These are phyloP conservation scores for Epicoccum sorghinum DNA, from an alignment of 2,329 filamentous ascomycete genomes.

Conservation along the genomic window DNA sequence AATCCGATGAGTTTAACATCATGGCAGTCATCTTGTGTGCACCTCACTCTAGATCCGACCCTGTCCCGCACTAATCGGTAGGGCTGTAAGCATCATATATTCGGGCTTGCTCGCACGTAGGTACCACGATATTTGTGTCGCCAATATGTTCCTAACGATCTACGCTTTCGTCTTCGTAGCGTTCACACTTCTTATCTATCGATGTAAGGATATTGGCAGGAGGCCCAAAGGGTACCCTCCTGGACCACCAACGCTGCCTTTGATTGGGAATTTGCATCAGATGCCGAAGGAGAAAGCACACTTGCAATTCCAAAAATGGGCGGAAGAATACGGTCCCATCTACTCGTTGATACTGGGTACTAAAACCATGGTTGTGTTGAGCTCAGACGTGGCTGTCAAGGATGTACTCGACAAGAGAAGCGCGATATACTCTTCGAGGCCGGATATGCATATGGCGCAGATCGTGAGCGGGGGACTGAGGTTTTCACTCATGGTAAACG, in stretches of 20 bases:
- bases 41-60: too few species aligned
- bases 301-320: constrained; percentile 60
- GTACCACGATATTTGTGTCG: too few species aligned
- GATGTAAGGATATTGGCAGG: constrained; percentile 21
- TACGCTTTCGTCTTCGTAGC: too few species aligned
- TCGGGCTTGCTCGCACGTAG: too few species aligned
- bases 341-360: constrained; percentile 60
- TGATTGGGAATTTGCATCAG: constrained; percentile 60
- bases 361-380: constrained; percentile 56
- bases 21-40: too few species aligned
- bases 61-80: too few species aligned
- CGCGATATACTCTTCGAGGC: constrained; percentile 57
- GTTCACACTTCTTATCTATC: neutral
- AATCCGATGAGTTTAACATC: too few species aligned
- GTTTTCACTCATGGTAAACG: constrained; percentile 22
- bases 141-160: too few species aligned
- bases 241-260: constrained; percentile 58
- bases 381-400: constrained; percentile 54
- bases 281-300: constrained; percentile 54
- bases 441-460: constrained; percentile 33
- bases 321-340: constrained; percentile 57
- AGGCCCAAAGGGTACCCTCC: constrained; percentile 53
- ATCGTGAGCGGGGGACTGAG: constrained; percentile 17
- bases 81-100: too few species aligned
- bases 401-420: constrained; percentile 60